phyloP scores from a whole-genome alignment of 352 stramenopile genomes.

The Phytophthora boehmeriae region DNA sequence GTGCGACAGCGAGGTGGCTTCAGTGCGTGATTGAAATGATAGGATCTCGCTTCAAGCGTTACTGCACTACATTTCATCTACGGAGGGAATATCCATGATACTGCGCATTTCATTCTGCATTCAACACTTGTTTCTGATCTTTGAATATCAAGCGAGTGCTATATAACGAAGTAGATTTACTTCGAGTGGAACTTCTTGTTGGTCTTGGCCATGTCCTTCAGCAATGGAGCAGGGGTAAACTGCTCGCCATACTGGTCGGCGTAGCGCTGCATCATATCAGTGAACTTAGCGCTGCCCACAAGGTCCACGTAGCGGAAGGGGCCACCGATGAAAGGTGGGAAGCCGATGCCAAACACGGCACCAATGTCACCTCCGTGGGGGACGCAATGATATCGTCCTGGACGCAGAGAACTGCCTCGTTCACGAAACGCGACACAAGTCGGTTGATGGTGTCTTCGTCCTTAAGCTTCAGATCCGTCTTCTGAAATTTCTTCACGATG shows the following conservation, averaged over 20 bases:
- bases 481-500: conserved; percentile 84
- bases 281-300: conserved; percentile 93
- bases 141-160: conserved; percentile 14
- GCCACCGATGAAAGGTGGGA: conserved; percentile 97
- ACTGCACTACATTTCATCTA: neutral
- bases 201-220: conserved; percentile 96
- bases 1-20: conserved; percentile 18
- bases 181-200: conserved; percentile 98
- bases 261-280: conserved; percentile 96
- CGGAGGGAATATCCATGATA: conserved; percentile 6
- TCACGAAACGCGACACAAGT: conserved; percentile 96
- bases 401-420: conserved; percentile 97
- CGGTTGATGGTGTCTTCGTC: conserved; percentile 93
- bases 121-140: conserved; percentile 21
- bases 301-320: conserved; percentile 97
- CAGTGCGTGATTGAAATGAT: conserved; percentile 9
- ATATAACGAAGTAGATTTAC: conserved; percentile 35
- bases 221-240: conserved; percentile 95
- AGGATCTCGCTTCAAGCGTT: too few species aligned
- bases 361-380: conserved; percentile 97
- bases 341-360: conserved; percentile 98
- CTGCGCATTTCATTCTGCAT: conserved; percentile 32
- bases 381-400: conserved; percentile 98
- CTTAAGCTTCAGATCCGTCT: conserved; percentile 76
- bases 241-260: conserved; percentile 96